Evolutionary conservation across 805 yeast species (phyloP), one percentile per base, ranked within the genome.

Genomic region (Pichia californica): DNA sequence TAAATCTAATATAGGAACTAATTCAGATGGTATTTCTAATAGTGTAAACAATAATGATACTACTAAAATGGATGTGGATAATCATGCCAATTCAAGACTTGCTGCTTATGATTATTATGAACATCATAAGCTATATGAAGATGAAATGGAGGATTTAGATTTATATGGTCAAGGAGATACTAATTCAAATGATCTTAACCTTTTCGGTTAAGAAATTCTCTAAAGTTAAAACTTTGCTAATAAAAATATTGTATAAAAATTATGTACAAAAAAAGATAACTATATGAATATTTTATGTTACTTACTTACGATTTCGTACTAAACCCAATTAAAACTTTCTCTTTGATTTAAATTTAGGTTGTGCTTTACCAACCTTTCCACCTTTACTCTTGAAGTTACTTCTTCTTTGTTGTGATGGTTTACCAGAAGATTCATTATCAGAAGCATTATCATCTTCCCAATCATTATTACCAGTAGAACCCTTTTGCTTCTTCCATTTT

Each of bases 401-500:
- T 16, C 25, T 43, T 18, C 38, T 39, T 18, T 40, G 36, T 26
- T 23, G 25, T 7, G 9, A 23, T 38, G 42, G 6, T 36, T 40
- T 10, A n/a, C n/a, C n/a, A n/a, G 32, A 42, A 15, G 38, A 31
- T 33, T 47, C 47, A 15, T 47, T 53, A 32, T 55, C 60, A 19
- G 55, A 59, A 25, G 54, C 58, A 29, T 59, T 71, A 34, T 69
- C 58, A 26, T 60, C 72, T 35, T 69, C 74, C 53, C 67, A 77
- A 45, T 69, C 79, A 33, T 73, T 79, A 40, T 70, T 76, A n/a
- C n/a, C n/a, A n/a, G n/a, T n/a, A 38, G 70, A 76, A 30, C 74
- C 77, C 19, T 74, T 73, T 25, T 53, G 48, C 28, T 48, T 47
- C 67, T 83, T 86, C 69, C 79, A 91, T 67, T 88, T 91, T 73